Evolutionary conservation across 257 asterid genomes (phyloP).

Genomic region (Linaria vulgaris): DNA sequence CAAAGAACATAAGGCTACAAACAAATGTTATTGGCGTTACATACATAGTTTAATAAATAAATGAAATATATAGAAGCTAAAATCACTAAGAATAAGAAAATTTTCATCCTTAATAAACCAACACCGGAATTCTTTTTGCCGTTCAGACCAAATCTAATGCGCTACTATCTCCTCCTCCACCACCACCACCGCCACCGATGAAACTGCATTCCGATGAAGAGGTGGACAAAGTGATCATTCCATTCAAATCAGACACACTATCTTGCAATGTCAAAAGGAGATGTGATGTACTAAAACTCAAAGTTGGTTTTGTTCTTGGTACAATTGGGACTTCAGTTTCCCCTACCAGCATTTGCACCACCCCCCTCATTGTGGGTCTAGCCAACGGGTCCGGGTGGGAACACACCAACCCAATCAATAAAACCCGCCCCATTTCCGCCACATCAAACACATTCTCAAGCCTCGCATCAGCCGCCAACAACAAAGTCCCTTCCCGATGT

Average conservation of each 20-base stretch:
- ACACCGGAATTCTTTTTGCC: neutral
- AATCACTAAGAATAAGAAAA: neutral
- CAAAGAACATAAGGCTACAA: slow-evolving; percentile 13
- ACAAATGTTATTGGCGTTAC: slow-evolving; percentile 24
- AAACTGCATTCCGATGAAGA: slow-evolving; percentile 69
- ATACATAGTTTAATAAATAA: slow-evolving; percentile 32
- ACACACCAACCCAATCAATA: slow-evolving; percentile 64
- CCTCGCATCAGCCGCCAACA: slow-evolving; percentile 54
- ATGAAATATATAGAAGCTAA: slow-evolving; percentile 29
- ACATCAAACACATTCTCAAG: slow-evolving; percentile 55
- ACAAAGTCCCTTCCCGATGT: slow-evolving; percentile 56
- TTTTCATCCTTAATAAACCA: slow-evolving; percentile 1
- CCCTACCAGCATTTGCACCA: slow-evolving; percentile 74
- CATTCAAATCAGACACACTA: slow-evolving; percentile 76
- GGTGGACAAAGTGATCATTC: slow-evolving; percentile 54
- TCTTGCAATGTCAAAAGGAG: slow-evolving; percentile 66
- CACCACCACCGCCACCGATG: slow-evolving; percentile 30
- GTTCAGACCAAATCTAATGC: slow-evolving; percentile 39
- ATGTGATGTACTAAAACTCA: slow-evolving; percentile 69
- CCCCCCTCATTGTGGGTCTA: slow-evolving; percentile 76
- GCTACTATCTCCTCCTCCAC: slow-evolving; percentile 32
- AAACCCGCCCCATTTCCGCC: slow-evolving; percentile 60
- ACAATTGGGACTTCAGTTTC: slow-evolving; percentile 66
- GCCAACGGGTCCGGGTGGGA: slow-evolving; percentile 76
- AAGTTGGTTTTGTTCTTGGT: slow-evolving; percentile 63